Conservation (phyloP, 1,139 yeast genomes). For the Suhomyces wounanorum region DNA sequence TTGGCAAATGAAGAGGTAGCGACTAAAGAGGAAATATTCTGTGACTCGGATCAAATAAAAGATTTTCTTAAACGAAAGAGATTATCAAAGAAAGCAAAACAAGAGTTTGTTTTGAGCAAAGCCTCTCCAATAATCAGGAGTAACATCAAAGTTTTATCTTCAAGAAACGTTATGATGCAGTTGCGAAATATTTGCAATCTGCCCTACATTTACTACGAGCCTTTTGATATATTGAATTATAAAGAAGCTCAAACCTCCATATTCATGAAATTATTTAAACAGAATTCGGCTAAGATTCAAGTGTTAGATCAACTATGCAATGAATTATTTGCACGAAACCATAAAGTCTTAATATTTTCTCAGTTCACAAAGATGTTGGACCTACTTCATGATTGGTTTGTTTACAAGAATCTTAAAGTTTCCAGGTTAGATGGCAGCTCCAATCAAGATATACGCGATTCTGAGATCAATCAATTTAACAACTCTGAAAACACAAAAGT, state of each 20-base stretch:
- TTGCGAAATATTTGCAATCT: slow-evolving; percentile 81
- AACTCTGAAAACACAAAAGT: slow-evolving; percentile 36
- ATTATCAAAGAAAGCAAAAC: slow-evolving; percentile 15
- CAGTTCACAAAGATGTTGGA: slow-evolving; percentile 84
- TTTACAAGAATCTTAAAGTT: slow-evolving; percentile 33
- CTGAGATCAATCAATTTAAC: slow-evolving; percentile 59
- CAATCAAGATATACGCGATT: slow-evolving; percentile 63
- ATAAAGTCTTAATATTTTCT: slow-evolving; percentile 76
- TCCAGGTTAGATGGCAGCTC: slow-evolving; percentile 81
- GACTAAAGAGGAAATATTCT: neutral
- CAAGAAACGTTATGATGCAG: slow-evolving; percentile 78
- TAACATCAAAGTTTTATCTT: slow-evolving; percentile 28
- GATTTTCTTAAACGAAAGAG: slow-evolving; percentile 3
- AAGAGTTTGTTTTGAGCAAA: slow-evolving; percentile 20
- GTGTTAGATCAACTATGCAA: slow-evolving; percentile 64
- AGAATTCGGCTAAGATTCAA: slow-evolving; percentile 71
- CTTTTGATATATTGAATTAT: slow-evolving; percentile 49
- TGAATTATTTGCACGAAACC: slow-evolving; percentile 48
- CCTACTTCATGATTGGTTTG: slow-evolving; percentile 67
- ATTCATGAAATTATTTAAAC: slow-evolving; percentile 37
- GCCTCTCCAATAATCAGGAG: slow-evolving; percentile 22
- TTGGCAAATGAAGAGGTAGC: slow-evolving; percentile 3
- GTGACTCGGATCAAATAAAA: neutral
- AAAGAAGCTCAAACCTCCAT: slow-evolving; percentile 15
- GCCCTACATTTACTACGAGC: slow-evolving; percentile 81